A percentile compares a stretch with the other conserved stretches of the same genome.
These are phyloP conservation scores for Paradendryphiella salina DNA, from an alignment of 2,329 filamentous ascomycete species.

Conservation along the genomic window DNA sequence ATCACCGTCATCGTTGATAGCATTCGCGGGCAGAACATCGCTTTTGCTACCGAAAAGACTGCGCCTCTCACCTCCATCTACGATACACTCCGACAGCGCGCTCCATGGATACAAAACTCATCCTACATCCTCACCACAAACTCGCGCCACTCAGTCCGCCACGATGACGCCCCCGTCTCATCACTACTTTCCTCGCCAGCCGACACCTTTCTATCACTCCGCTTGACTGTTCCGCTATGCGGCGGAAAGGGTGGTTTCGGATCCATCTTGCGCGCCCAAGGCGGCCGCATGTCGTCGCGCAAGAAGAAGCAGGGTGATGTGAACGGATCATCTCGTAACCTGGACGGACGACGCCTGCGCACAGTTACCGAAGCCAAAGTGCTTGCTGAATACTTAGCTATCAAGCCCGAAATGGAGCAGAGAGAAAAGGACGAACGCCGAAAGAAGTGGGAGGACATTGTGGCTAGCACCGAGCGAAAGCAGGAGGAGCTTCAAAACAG, in stretches of 20 bases:
- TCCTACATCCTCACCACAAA: conserved; percentile 80
- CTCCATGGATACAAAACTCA: conserved; percentile 58
- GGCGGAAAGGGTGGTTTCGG: conserved; percentile 98
- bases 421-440: conserved; percentile 86
- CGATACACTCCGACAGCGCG: conserved; percentile 61
- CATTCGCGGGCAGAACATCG: conserved; percentile 80
- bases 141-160: conserved; percentile 70
- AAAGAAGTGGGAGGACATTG: conserved; percentile 84
- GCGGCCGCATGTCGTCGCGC: conserved; percentile 95
- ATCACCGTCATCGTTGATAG: conserved; percentile 73
- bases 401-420: conserved; percentile 96
- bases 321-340: conserved; percentile 87
- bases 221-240: conserved; percentile 75
- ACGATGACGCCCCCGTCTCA: conserved; percentile 61
- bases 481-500: conserved; percentile 82
- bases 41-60: conserved; percentile 69
- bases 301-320: conserved; percentile 85
- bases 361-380: conserved; percentile 96
- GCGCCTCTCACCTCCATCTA: conserved; percentile 75
- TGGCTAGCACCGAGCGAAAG: conserved; percentile 78
- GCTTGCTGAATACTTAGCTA: conserved; percentile 88
- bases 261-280: conserved; percentile 92
- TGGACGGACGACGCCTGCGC: conserved; percentile 85
- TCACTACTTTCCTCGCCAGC: conserved; percentile 60
- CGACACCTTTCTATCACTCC: conserved; percentile 78